Evolutionary conservation across 2,329 filamentous ascomycete species (phyloP), one percentile per base, ranked within the genome.

Genomic region (Clonostachys sp.): DNA sequence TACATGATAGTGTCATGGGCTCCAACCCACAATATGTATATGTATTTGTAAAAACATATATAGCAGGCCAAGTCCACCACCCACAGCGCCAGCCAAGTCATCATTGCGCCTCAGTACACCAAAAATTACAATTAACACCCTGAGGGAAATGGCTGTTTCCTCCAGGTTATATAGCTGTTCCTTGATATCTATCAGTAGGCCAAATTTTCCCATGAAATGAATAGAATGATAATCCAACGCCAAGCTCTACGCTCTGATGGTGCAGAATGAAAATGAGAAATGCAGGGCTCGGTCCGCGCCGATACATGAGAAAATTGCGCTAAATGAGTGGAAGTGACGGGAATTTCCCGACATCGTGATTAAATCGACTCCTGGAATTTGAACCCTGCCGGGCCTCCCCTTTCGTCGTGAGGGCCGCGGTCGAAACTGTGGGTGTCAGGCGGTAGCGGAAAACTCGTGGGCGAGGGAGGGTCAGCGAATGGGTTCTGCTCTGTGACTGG

Each of bases 401-500:
- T 68, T 39, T 62, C 64, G 43, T 66, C 63, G 34, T 59, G 58
- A 49, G 64, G 59, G 47, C 59, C 51, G 54, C 69, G 48, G 47
- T 70, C 61, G 53, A 70, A 61, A 52, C 66, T 56, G 49, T 72
- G 51, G 55, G 65, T 55, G 59, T 74, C 65, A n/a, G 57, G 53
- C 42, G 51, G 47, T 44, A 57, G 58, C 46, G 60, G 54, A 24
- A 59, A 47, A 17, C 58, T 56, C 30, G 54, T 53, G 17, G 63
- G 55, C 12, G 61, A 57, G 5, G 60, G 56, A 34, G 57, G 64
- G 44, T 67, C 64, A 24, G 64, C 56, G 47, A 78, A 78, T 1
- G 77, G 76, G 20, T 70, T 73, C 44, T 75, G 70, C 49, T 80
- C 75, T 48, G 78, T 77, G 14, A 86, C 67, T 1, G 84, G 79